Base-by-base conservation (phyloP, 2,329 filamentous ascomycete species). In the Colletotrichum sp. region DNA sequence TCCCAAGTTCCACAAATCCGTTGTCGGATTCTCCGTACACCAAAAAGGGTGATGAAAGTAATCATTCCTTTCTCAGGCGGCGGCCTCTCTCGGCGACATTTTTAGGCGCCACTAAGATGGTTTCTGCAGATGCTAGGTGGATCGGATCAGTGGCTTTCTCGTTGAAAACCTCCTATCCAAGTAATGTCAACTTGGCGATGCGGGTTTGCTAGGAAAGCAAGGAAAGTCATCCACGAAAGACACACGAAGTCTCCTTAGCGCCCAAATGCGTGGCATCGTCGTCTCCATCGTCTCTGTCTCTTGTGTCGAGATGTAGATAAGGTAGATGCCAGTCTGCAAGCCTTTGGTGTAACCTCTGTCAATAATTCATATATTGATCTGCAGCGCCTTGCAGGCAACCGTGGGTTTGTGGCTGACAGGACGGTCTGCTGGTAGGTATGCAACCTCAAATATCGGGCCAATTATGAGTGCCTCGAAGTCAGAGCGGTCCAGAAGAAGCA, bases 301-400 rank as follows among this genome's bases (percentile, higher is more conserved):
- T 12, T 4, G 30, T 36, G 48, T 28, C 9, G 30, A 36, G 36
- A 67, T 26, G 52, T 18, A 24, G 66, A 15, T 18, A 58, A n/a
- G 43, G 26, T 65, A 30, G 34, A 18, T 15, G 52, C 34, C 21
- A 38, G n/a, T 16, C 24, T 28, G 24, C 18, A 13, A 56, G 21
- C 13, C 3, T 34, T 48, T 26, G 8, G 48, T 61, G 73, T 26
- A 38, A 48, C 58, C 28, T 30, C 48, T 64, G 34, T 55, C 30
- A 56, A 56, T 56, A 65, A 48, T 32, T 36, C 43, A 71, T 62
- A 71, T 66, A n/a, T 38, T 43, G 66, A 76, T 76, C 71, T 75
- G 66, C 74, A 52, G 34, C 71, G 61, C 60, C 74, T 76, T 75
- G 74, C 71, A 70, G 69, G 24, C 30, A 30, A 24, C n/a, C 38